These are phyloP conservation scores for Euphorbia pulcherrima DNA, from an alignment of 345 rosid species.

Conservation along the genomic window DNA sequence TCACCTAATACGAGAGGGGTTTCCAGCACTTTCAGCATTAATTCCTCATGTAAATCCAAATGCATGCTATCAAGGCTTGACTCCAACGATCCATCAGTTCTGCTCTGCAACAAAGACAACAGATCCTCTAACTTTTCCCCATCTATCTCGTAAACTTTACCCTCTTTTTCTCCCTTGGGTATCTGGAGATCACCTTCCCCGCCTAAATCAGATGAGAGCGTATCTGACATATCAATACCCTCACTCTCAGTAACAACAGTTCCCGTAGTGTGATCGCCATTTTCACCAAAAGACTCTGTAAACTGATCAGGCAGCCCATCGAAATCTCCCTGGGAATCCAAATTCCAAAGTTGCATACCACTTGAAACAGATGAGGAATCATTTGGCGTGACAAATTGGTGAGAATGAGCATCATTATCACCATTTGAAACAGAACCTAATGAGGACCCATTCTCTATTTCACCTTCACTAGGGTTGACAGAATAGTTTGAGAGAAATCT, in stretches of 20 bases:
- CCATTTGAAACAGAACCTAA: conserved; percentile 9
- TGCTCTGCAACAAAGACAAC: conserved; percentile 60
- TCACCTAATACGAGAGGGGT: conserved; percentile 49
- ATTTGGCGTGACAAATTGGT: too few species aligned
- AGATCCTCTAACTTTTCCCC: conserved; percentile 50
- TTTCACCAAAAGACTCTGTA: background rate
- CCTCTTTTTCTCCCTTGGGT: background rate
- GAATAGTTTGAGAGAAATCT: conserved; percentile 37
- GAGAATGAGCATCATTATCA: too few species aligned
- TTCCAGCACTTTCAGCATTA: conserved; percentile 52
- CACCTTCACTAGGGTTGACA: conserved; percentile 23
- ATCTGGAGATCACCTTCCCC: background rate
- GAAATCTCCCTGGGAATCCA: too few species aligned
- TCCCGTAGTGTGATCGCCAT: background rate
- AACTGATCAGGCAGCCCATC: background rate
- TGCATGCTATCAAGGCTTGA: conserved; percentile 42
- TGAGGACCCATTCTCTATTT: conserved; percentile 18
- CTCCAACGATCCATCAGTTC: conserved; percentile 53
- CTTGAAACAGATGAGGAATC: too few species aligned
- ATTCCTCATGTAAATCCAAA: conserved; percentile 41
- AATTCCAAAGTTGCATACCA: too few species aligned
- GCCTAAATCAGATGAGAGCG: background rate
- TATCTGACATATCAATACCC: background rate
- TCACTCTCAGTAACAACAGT: background rate
- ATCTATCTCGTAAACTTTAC: conserved; percentile 38